These are phyloP conservation scores for Protea cynaroides DNA, from an alignment of 164 flowering plant species.

Conservation along the genomic window DNA sequence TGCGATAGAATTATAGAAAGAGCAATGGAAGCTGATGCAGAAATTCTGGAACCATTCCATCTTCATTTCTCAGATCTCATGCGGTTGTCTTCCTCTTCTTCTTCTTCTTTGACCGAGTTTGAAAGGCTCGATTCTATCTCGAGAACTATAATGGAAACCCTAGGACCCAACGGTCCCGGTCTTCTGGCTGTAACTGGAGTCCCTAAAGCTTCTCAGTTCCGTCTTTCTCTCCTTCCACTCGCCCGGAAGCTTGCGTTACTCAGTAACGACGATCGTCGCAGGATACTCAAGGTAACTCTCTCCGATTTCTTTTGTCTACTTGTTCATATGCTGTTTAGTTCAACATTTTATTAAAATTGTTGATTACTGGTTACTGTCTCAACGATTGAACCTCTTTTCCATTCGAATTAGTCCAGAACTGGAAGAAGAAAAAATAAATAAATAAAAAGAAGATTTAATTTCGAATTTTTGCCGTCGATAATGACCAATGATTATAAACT, in stretches of 20 bases:
- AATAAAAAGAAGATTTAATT: no score
- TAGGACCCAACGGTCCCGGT: constrained; percentile 85
- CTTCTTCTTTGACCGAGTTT: constrained; percentile 16
- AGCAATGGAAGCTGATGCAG: neutral
- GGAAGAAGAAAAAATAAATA: neutral
- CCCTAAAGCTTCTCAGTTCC: constrained; percentile 45
- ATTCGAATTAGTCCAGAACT: neutral
- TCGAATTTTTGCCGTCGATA: no score
- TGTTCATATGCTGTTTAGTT: neutral
- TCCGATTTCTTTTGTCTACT: neutral
- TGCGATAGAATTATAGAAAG: no score
- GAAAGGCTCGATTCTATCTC: constrained; percentile 37
- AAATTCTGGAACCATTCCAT: neutral
- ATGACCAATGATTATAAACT: neutral
- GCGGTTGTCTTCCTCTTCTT: constrained; percentile 7
- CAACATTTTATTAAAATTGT: neutral
- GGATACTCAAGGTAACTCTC: constrained; percentile 3
- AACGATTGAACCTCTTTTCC: neutral
- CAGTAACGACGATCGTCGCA: constrained; percentile 32
- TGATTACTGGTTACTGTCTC: neutral
- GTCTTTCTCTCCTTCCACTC: constrained; percentile 52
- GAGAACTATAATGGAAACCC: constrained; percentile 44
- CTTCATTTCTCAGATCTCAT: neutral
- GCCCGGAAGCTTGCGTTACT: constrained; percentile 76
- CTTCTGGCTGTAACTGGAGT: constrained; percentile 56